Conservation (phyloP, 192 early-diverging fungal species). For the Entrophospora sp. region DNA sequence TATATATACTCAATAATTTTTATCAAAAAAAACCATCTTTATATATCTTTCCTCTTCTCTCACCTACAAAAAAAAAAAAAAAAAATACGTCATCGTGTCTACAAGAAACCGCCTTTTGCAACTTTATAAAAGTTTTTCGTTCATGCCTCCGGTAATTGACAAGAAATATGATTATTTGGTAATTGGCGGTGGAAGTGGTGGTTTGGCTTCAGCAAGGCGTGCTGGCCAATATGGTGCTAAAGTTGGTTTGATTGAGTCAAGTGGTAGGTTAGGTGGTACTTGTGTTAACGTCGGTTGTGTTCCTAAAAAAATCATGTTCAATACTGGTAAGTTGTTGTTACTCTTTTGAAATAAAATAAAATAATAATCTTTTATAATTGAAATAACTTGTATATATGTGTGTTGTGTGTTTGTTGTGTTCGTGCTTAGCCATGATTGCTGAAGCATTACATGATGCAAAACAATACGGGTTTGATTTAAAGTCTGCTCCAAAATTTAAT, state of each 20-base stretch:
- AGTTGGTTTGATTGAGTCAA: conserved; percentile 80
- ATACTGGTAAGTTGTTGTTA: conserved; percentile 58
- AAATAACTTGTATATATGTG: too few relatives aligned
- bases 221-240: conserved; percentile 87
- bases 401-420: too few relatives aligned
- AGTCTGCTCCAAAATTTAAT: conserved; percentile 49
- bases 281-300: conserved; percentile 96
- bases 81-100: neutral
- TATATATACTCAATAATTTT: too few relatives aligned
- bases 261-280: conserved; percentile 70
- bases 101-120: neutral
- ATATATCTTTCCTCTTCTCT: too few relatives aligned
- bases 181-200: conserved; percentile 87
- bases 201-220: conserved; percentile 86
- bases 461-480: conserved; percentile 79
- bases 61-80: too few relatives aligned
- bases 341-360: neutral
- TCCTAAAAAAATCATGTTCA: conserved; percentile 94
- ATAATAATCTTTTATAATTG: too few relatives aligned
- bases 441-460: conserved; percentile 85
- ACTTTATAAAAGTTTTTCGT: neutral
- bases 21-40: too few relatives aligned
- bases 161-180: conserved; percentile 68
- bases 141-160: neutral
- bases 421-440: conserved; percentile 56